Conservation (phyloP, 139 green algal species). For the Protoeuglena noctilucae region DNA sequence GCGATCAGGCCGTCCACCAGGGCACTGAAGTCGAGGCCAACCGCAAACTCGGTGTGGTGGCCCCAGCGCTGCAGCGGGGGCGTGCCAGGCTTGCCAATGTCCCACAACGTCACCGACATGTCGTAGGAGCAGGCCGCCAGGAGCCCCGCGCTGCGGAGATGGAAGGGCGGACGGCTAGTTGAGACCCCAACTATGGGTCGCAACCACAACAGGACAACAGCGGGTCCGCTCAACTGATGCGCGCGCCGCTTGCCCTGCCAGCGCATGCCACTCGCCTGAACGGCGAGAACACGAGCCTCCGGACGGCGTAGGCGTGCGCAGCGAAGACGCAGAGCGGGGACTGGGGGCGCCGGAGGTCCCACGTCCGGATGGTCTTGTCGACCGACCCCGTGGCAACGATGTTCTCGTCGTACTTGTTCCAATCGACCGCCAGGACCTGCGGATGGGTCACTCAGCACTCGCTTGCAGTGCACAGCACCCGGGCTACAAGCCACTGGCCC, state of each 20-base stretch:
- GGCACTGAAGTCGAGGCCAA: background rate
- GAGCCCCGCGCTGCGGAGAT: too few species aligned
- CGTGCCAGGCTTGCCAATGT: background rate
- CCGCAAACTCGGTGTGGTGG: background rate
- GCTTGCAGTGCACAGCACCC: too few species aligned
- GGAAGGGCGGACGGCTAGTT: too few species aligned
- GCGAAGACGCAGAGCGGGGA: background rate
- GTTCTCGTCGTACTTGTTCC: constrained; percentile 97
- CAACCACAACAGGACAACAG: too few species aligned
- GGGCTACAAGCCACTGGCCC: too few species aligned
- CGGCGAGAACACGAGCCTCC: background rate
- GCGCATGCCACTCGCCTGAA: background rate
- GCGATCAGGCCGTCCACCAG: background rate
- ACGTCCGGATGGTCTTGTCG: constrained; percentile 80
- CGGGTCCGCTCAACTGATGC: too few species aligned
- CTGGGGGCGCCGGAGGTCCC: constrained; percentile 6
- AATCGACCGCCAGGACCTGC: constrained; percentile 47
- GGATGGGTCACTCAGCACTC: background rate
- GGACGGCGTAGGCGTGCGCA: background rate
- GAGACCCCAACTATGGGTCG: too few species aligned
- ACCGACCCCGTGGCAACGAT: constrained; percentile 73
- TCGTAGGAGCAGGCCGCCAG: too few species aligned
- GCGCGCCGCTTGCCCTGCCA: too few species aligned
- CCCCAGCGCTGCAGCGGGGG: background rate
- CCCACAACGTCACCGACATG: background rate